A percentile compares a stretch with the other conserved stretches of the same genome.
Evolutionary conservation across 202 grass and related monocot species (phyloP).

Genomic region (Brachypodium distachyon): DNA sequence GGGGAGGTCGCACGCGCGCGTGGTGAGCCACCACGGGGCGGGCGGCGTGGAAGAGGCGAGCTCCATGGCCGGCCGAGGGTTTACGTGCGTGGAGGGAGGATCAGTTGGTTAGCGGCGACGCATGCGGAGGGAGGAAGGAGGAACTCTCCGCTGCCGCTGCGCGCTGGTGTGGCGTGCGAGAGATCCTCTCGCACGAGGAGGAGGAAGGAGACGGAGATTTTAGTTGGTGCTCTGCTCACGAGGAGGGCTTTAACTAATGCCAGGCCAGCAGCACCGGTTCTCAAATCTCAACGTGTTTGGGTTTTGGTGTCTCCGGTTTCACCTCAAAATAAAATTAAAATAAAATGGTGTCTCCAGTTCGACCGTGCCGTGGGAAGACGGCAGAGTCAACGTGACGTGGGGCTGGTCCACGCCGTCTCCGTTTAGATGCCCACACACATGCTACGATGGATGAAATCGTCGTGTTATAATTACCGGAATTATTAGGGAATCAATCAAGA

Average conservation of each 20-base stretch:
- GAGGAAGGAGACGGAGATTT: not conserved
- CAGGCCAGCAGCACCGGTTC: not conserved
- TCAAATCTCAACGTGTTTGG: too few species aligned
- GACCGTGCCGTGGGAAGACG: too few species aligned
- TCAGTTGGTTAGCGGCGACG: not conserved
- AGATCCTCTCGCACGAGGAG: not conserved
- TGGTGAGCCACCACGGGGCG: constrained; percentile 61
- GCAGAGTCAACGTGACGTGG: not conserved
- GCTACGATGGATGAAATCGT: too few species aligned
- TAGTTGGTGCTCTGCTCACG: not conserved
- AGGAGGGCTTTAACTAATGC: not conserved
- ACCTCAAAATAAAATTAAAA: too few species aligned
- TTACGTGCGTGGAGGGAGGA: not conserved
- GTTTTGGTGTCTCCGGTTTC: too few species aligned
- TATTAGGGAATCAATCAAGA: too few species aligned
- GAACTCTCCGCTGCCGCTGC: too few species aligned
- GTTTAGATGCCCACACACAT: not conserved
- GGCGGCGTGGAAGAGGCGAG: not conserved
- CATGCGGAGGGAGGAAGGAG: constrained; percentile 1
- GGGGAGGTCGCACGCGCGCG: constrained; percentile 28
- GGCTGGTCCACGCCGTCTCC: not conserved
- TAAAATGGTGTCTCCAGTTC: not conserved
- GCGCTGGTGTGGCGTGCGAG: not conserved
- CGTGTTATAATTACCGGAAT: too few species aligned
- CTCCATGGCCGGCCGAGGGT: constrained; percentile 9